Base-by-base conservation (phyloP, 306 rosid genomes). In the Pyrus bretschneideri region DNA sequence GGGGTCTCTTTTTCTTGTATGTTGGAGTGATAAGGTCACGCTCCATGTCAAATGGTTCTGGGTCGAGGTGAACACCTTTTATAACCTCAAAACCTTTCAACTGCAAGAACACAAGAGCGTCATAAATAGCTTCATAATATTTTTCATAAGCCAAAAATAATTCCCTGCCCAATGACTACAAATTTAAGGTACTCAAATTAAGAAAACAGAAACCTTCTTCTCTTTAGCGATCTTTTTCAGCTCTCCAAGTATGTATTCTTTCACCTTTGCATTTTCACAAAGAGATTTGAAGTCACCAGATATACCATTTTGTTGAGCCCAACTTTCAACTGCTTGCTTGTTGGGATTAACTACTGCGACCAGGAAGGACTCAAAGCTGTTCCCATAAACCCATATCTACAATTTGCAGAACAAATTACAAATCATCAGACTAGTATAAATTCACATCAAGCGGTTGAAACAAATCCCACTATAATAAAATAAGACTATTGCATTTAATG, bases 361-460 rank as follows among this genome's bases (percentile, higher is more conserved):
- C 70, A 95, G 97, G 93, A 82, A 92, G 79, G 97, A 82, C 88
- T 95, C 97, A 3, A 95, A 95, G 85, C 99, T 95, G 89, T 84
- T 95, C 61, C 99, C 99, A 31, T 90, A 95, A 80, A 92, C 66
- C 99, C 99, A 95, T 85, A 92, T 92, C 99, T 95, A 83, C 76
- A 73, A 82, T 64, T 75, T 78, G 33, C 60, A 69, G 7, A 70
- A 81, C 6, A 51, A 51, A 76, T 30, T 21, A 60, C 58, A 51
- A 75, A 10, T 30, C 31, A 52, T 67, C 44, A 68, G 55, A 66
- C 54, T 30, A 30, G 25, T 29, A 12, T 42, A 30, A 15, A 51
- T 51, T 51, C 58, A 44, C 67, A 6, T 40, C 29, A 62, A 64
- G 18, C 25, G 19, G 64, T 10, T 54, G 73, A 58, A 80, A 82